Evolutionary conservation across 2,329 filamentous ascomycete genomes (phyloP).

Genomic region (Dactylellina parvicollis): DNA sequence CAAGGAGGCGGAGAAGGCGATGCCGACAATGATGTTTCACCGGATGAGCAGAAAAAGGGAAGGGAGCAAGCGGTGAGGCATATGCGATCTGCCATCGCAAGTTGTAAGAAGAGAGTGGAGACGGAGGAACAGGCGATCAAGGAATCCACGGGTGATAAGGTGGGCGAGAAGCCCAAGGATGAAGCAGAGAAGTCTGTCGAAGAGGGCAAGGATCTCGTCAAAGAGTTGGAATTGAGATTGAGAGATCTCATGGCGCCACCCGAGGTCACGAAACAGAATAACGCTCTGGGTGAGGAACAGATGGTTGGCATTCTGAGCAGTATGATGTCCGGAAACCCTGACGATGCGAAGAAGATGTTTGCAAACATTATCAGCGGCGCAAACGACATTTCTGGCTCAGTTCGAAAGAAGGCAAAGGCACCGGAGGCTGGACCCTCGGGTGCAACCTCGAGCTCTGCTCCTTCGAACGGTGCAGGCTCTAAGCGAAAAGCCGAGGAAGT

Average conservation of each 20-base stretch:
- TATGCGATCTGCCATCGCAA: conserved; percentile 57
- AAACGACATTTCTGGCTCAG: conserved; percentile 77
- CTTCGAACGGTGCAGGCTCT: conserved; percentile 32
- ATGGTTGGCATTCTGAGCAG: conserved; percentile 72
- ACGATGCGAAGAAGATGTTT: conserved; percentile 71
- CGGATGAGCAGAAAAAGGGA: conserved; percentile 68
- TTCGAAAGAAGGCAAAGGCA: conserved; percentile 71
- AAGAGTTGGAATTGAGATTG: conserved; percentile 80
- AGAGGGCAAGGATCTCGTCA: conserved; percentile 80
- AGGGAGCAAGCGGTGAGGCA: conserved; percentile 57
- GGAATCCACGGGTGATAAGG: conserved; percentile 63
- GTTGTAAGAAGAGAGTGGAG: conserved; percentile 56
- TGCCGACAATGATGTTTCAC: conserved; percentile 71
- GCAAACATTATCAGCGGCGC: conserved; percentile 78
- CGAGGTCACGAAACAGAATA: conserved; percentile 10
- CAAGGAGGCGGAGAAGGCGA: conserved; percentile 59
- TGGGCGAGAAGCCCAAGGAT: conserved; percentile 62
- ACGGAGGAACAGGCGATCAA: conserved; percentile 60
- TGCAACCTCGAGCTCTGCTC: conserved; percentile 21
- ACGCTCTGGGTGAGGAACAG: conserved; percentile 61
- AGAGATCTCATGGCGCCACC: conserved; percentile 59
- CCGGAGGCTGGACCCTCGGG: conserved; percentile 50
- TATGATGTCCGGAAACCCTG: conserved; percentile 71
- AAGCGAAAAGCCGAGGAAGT: conserved; percentile 63
- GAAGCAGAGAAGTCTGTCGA: conserved; percentile 72